Evolutionary conservation across 2,329 filamentous ascomycete genomes (phyloP).

Genomic region (Herpotrichia juniperi): DNA sequence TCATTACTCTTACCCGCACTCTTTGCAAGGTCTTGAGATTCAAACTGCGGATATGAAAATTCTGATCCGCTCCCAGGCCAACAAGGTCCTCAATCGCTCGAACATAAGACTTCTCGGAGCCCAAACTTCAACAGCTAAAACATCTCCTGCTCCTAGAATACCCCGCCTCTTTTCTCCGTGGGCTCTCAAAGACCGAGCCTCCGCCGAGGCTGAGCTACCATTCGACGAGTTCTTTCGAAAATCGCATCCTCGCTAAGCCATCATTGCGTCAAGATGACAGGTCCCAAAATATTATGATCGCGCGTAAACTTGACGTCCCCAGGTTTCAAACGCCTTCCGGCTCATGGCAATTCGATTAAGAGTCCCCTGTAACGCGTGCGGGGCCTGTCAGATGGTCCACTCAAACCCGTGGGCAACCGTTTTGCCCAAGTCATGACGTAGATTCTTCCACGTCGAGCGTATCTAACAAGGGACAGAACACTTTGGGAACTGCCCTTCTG

Average conservation of each 20-base stretch:
- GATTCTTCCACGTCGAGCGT: background rate
- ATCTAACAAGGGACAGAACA: slow-evolving; percentile 6
- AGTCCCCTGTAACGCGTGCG: background rate
- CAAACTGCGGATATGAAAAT: too few species aligned
- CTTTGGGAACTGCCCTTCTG: background rate
- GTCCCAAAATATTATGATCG: background rate
- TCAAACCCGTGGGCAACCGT: background rate
- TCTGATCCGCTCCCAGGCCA: too few species aligned
- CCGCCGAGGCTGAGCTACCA: background rate
- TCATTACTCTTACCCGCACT: too few species aligned
- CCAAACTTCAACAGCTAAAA: too few species aligned
- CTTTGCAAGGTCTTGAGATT: too few species aligned
- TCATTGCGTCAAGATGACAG: slow-evolving; percentile 11
- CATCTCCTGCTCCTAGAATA: too few species aligned
- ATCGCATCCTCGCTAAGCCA: background rate
- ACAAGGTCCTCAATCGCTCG: too few species aligned
- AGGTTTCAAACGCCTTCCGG: background rate
- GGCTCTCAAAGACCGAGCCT: too few species aligned
- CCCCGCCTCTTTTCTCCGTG: too few species aligned
- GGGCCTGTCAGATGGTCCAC: background rate
- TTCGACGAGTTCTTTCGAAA: too few species aligned
- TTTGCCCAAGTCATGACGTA: slow-evolving; percentile 12
- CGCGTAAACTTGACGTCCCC: background rate
- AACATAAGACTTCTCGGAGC: too few species aligned
- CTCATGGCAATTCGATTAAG: background rate